Base-by-base conservation (phyloP, 768 basidiomycete species). In the Hygrophoropsis aurantiaca region DNA sequence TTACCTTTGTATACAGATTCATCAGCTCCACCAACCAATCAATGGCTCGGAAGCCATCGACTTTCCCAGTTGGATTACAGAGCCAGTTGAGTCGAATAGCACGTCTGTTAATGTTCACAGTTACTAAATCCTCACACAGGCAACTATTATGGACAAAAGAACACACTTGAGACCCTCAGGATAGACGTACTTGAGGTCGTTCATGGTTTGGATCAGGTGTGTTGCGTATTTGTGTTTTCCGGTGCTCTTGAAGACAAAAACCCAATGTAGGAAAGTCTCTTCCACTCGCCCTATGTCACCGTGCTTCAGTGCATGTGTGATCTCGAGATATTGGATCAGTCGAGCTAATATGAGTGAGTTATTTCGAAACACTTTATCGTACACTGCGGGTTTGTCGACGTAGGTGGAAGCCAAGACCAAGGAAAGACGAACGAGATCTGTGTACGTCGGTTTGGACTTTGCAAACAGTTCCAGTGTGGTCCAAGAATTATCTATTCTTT, bases 1-100 rank as follows among this genome's bases (percentile, higher is more conserved):
- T n/a, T n/a, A 72, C 72, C 58, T 75, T 77, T 5, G 61, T 73
- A n/a, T 65, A 73, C 1, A 74, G 59, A 46, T 77, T 76, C 24
- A 74, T 67, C 2, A 67, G 56, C 47, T 78, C 72, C 1, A 72
- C 54, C 7, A 65, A 42, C 73, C 72, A 76, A 40, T 76, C 74
- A 2, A 73, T 54, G 0, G 57, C 64, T 1, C 61, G 51, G 30
- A 66, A 77, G 0, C 50, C 47, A 3, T 58, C 55, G 7, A 46
- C 40, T 26, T 60, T 58, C 0, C 73, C 71, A 0, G 61, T 71
- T 0, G 68, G 73, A 46, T 75, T 77, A 4, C 59, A 39, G 21
- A 70, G 64, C 1, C 57, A 50, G 32, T 63, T 61, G 32, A 51
- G 50, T 0, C 50, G 51, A 11, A 67, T 51, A 1, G 59, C 57